phyloP scores from a whole-genome alignment of 2,329 filamentous ascomycete genomes.

The Hypoxylon sp. region DNA sequence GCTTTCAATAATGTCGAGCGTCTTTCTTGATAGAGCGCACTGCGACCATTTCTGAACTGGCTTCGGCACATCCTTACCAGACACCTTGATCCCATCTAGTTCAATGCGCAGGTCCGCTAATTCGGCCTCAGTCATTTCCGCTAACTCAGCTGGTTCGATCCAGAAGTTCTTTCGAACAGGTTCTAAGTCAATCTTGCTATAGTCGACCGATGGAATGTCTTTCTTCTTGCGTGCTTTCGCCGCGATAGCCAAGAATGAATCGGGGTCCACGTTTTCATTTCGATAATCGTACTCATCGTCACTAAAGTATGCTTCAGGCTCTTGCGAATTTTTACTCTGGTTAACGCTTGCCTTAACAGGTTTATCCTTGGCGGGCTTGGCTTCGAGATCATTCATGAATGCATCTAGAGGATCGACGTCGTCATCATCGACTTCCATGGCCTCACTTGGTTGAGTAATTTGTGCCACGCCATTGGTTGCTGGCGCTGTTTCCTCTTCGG shows the following conservation, averaged over 20 bases:
- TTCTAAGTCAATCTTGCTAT: constrained; percentile 86
- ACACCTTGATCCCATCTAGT: constrained; percentile 95
- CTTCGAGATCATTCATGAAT: constrained; percentile 86
- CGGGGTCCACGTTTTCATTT: constrained; percentile 64
- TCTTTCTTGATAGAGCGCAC: constrained; percentile 89
- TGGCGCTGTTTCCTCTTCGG: constrained; percentile 45
- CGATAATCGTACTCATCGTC: constrained; percentile 79
- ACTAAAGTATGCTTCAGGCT: constrained; percentile 89
- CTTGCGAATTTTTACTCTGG: constrained; percentile 68
- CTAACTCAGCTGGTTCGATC: constrained; percentile 87
- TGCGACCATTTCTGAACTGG: constrained; percentile 98
- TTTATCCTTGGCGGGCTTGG: constrained; percentile 52
- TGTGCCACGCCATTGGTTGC: constrained; percentile 47
- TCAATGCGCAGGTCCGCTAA: constrained; percentile 85
- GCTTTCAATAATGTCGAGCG: constrained; percentile 85
- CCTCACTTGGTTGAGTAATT: constrained; percentile 54
- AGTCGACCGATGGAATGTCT: constrained; percentile 90
- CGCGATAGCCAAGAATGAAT: constrained; percentile 67
- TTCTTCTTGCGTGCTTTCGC: constrained; percentile 86
- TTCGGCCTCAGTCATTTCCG: constrained; percentile 87
- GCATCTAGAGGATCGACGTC: constrained; percentile 92
- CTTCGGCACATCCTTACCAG: constrained; percentile 88
- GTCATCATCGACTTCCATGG: constrained; percentile 75
- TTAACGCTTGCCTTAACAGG: constrained; percentile 56
- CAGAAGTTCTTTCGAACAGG: constrained; percentile 96